A percentile compares a stretch with the other conserved stretches of the same genome.
Conservation (phyloP, 2,329 filamentous ascomycete species). For the Coniochaeta sp. region DNA sequence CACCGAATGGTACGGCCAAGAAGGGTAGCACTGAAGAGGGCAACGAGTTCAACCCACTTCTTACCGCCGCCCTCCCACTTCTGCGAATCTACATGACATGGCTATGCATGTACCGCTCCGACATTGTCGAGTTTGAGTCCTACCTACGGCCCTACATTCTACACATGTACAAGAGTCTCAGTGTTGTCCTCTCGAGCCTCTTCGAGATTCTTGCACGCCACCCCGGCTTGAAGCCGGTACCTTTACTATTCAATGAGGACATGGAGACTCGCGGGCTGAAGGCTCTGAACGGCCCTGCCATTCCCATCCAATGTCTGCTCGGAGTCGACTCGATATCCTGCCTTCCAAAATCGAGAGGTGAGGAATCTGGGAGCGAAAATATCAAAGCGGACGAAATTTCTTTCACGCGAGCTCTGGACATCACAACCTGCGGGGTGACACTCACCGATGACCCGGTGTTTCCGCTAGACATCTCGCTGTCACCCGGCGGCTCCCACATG, state of each 20-base stretch:
- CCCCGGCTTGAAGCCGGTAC: constrained; percentile 26
- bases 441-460: constrained; percentile 33
- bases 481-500: background rate
- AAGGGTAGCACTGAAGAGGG: constrained; percentile 15
- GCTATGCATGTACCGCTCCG: constrained; percentile 38
- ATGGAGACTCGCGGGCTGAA: constrained; percentile 36
- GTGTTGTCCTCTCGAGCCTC: constrained; percentile 38
- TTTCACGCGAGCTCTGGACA: constrained; percentile 40
- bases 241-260: constrained; percentile 47
- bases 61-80: constrained; percentile 40
- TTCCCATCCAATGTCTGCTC: constrained; percentile 32
- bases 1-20: constrained; percentile 28
- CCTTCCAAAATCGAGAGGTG: constrained; percentile 18
- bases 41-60: constrained; percentile 26
- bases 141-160: constrained; percentile 37
- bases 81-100: constrained; percentile 48
- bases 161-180: constrained; percentile 38
- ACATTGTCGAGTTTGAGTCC: constrained; percentile 37
- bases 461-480: constrained; percentile 22
- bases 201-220: constrained; percentile 34
- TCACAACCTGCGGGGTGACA: constrained; percentile 40
- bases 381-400: constrained; percentile 14
- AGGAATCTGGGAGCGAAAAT: constrained; percentile 11
- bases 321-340: constrained; percentile 20
- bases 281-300: constrained; percentile 29